Conservation (phyloP, 2,329 filamentous ascomycete species). For the Cladophialophora immunda region DNA sequence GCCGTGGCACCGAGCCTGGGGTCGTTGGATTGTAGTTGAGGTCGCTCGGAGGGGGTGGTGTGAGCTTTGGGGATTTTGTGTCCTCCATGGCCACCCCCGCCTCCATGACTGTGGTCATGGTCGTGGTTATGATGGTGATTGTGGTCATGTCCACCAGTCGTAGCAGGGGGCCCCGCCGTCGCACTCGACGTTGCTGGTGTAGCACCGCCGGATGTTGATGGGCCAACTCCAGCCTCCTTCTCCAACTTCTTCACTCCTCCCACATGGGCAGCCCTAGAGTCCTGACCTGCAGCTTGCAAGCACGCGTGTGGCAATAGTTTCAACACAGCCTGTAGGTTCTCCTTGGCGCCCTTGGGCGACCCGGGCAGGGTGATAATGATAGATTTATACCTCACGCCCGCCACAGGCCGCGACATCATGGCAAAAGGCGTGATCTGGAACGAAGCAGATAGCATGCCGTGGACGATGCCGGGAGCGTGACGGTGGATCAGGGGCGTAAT, state of each 20-base stretch:
- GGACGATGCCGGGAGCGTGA: constrained; percentile 87
- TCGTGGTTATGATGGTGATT: constrained; percentile 51
- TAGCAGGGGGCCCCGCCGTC: constrained; percentile 23
- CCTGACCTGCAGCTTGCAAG: constrained; percentile 80
- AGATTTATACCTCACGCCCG: constrained; percentile 81
- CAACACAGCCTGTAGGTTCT: constrained; percentile 88
- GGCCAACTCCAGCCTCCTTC: constrained; percentile 74
- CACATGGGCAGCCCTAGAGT: constrained; percentile 80
- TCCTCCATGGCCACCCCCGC: constrained; percentile 40
- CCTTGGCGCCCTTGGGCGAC: constrained; percentile 92
- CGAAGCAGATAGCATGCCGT: constrained; percentile 90
- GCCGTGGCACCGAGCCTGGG: constrained; percentile 68
- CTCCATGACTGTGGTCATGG: constrained; percentile 67
- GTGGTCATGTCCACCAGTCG: constrained; percentile 22
- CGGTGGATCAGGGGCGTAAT: constrained; percentile 81
- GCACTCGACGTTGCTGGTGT: background rate
- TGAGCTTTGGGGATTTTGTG: constrained; percentile 74
- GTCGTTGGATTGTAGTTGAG: constrained; percentile 62
- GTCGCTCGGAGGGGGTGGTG: constrained; percentile 68
- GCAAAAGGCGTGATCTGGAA: constrained; percentile 91
- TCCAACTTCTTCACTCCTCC: constrained; percentile 87
- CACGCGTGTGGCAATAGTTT: constrained; percentile 97
- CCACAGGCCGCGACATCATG: constrained; percentile 93
- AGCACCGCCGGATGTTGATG: constrained; percentile 28
- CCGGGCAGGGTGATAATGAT: constrained; percentile 90